Evolutionary conservation across 2,329 filamentous ascomycete species (phyloP).

Genomic region (Fusarium sp.): DNA sequence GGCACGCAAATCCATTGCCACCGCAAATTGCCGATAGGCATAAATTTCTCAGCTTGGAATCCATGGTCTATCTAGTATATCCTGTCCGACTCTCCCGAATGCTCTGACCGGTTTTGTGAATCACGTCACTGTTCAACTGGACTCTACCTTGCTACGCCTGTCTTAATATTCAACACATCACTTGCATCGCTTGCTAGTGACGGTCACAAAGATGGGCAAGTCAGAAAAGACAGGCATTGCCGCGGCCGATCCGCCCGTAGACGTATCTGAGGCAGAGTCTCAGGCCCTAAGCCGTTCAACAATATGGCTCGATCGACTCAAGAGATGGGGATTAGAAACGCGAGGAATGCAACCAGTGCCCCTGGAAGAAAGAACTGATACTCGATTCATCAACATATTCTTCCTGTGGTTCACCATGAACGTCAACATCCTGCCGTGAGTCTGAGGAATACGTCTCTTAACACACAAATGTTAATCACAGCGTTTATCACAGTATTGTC

Average conservation of each 20-base stretch:
- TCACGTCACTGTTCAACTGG: no score
- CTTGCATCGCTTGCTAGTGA: rapidly evolving
- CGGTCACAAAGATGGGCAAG: neutral
- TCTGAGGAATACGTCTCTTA: neutral
- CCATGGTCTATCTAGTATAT: rapidly evolving
- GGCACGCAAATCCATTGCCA: neutral
- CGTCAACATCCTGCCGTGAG: neutral
- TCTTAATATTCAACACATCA: neutral
- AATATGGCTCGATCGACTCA: neutral
- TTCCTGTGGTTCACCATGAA: neutral
- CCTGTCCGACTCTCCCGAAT: neutral
- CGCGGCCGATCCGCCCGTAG: neutral
- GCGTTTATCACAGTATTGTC: neutral
- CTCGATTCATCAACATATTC: neutral
- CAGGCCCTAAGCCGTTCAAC: neutral
- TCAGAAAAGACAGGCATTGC: neutral
- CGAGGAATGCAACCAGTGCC: neutral
- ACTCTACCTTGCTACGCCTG: no score
- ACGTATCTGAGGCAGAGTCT: neutral
- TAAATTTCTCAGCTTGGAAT: neutral
- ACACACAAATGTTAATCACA: neutral
- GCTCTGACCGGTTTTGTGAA: neutral
- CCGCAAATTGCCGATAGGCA: neutral
- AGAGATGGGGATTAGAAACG: neutral
- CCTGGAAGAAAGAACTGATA: neutral